Base-by-base conservation (phyloP, 805 yeast genomes). In the Saccharomycopsis fodiens region DNA sequence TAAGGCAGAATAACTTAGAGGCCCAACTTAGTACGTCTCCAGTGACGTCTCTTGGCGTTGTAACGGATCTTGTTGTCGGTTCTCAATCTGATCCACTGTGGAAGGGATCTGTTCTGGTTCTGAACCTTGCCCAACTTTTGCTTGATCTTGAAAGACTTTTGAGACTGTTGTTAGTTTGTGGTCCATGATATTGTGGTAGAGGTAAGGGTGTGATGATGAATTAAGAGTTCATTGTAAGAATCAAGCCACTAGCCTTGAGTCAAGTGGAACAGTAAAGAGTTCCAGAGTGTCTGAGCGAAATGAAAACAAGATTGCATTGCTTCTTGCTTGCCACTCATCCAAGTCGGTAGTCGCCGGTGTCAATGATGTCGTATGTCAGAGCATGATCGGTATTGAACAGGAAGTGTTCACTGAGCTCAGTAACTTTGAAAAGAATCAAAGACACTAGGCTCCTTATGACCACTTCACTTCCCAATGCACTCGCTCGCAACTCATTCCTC, bases 31-130 rank as follows among this genome's bases (percentile, higher is more conserved):
- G 97, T 91, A 85, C 97, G 86, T 85, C 96, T 91, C 98, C 98
- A 91, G 93, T 93, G 95, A 82, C 97, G 85, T 86, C 97, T 88
- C 88, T 93, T 93, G 70, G 96, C 94, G 78, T 91, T 91, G 85
- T 87, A 87, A 82, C 95, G 87, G 79, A 93, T 84, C 66, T 81
- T 89, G 95, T 87, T 91, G 74, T 76, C 82, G 71, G 97, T 87
- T 85, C 88, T 91, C 74, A 89, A 80, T 79, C 97, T 87, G 85
- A 91, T 77, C 96, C 97, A 91, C 78, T 89, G 96, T 67, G 98
- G 98, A 73, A 91, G 84, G 70, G 96, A 96, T 82, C 97, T 87
- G 91, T 88, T 91, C 78, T 87, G 96, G 79, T 88, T 91, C 72
- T 81, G 82, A 70, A 96, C 97, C 83, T 93, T 91, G 72, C 96